Base-by-base conservation (phyloP, 1,139 yeast species). In the Geotrichum histeridarum region DNA sequence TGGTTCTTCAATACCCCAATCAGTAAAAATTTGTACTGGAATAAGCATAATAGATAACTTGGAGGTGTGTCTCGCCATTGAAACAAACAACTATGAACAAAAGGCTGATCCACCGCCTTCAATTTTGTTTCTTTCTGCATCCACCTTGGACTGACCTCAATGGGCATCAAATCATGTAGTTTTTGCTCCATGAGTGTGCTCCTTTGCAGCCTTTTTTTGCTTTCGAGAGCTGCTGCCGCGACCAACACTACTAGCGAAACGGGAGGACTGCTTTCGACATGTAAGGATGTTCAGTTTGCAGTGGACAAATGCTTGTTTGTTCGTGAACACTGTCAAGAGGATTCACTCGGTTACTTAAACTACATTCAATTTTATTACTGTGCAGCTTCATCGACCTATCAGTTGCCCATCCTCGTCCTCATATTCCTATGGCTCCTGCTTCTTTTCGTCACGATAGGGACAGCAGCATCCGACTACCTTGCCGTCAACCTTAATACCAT, bases 401-500 rank as follows among this genome's bases (percentile, higher is more conserved):
- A n/a, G 17, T 44, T 57, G 11, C 49, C 42, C 8, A 14, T 57
- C 9, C 17, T 57, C 8, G 47, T 48, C 6, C 11, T 42, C 33
- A 43, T 60, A 18, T 53, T 62, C 1, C 39, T 64, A 9, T 68
- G 71, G 70, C 67, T 82, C 31, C 55, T 73, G 1, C 54, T 75
- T 1, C 68, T 81, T 22, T 86, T 88, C 65, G 71, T 82, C 42
- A 74, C 82, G 0, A 74, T 88, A 55, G 95, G 95, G 0, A 70
- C 81, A 17, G 80, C 91, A 0, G 91, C 96, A 0, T 82, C 88
- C 8, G 87, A 84, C 63, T 86, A 77, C 64, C 71, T 89, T 38
- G 83, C 91, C 55, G 93, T 95, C 0, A 88, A 86, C 62, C 70
- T 89, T 17, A 77, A 81, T 54, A 75, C 82, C 35, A 75, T 88